A percentile compares a stretch with the other conserved stretches of the same genome.
These are phyloP conservation scores for Hippophae tibetana DNA, from an alignment of 306 rosid species.

Conservation along the genomic window DNA sequence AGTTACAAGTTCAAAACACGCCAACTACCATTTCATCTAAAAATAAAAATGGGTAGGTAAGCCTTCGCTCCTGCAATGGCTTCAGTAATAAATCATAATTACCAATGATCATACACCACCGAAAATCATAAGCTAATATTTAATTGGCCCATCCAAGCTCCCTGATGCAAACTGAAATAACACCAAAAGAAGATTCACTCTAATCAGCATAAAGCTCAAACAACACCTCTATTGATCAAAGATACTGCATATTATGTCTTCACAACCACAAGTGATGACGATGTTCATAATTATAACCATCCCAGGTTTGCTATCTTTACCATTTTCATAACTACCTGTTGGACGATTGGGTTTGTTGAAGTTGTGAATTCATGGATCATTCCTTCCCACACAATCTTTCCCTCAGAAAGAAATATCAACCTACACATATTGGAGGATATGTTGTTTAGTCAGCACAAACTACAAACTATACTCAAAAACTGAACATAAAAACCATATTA, in stretches of 20 bases:
- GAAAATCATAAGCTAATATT: conserved; percentile 37
- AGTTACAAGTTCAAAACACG: no score
- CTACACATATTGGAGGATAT: conserved; percentile 29
- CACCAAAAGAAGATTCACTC: not conserved
- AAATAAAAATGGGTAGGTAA: not conserved
- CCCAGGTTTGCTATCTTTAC: no score
- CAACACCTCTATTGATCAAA: no score
- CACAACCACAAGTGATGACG: no score
- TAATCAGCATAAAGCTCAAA: not conserved
- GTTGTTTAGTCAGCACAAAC: conserved; percentile 10
- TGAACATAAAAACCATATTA: not conserved
- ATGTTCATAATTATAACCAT: no score
- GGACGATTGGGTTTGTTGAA: conserved; percentile 79
- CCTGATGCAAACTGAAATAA: conserved; percentile 89
- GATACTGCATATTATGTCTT: no score
- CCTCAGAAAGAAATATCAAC: conserved; percentile 78
- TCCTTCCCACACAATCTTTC: conserved; percentile 98
- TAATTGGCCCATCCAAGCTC: conserved; percentile 88
- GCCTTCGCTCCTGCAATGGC: conserved; percentile 5
- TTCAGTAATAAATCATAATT: conserved; percentile 4
- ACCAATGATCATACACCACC: not conserved
- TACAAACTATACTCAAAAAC: not conserved
- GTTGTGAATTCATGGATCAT: conserved; percentile 78
- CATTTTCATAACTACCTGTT: conserved; percentile 43
- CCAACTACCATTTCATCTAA: no score